Conservation (phyloP, 768 basidiomycete genomes). For the Termitomyces sp. region DNA sequence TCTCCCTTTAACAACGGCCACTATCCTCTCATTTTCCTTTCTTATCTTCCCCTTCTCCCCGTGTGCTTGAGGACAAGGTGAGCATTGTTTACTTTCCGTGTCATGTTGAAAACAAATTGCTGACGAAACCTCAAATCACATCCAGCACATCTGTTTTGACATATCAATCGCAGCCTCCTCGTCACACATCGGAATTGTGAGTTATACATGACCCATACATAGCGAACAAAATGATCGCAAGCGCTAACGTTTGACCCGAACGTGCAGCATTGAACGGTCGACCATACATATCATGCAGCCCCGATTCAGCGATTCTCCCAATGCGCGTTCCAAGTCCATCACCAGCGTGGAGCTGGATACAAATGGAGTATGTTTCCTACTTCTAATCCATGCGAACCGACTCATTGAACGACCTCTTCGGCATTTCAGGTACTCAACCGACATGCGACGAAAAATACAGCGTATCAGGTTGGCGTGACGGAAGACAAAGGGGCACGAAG, state of each 20-base stretch:
- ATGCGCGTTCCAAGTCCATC: conserved; percentile 79
- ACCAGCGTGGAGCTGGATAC: conserved; percentile 76
- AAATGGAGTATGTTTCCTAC: conserved; percentile 51
- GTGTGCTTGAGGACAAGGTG: not conserved
- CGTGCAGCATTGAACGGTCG: not conserved
- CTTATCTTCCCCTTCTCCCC: not conserved
- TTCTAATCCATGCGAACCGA: not conserved
- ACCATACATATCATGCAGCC: conserved; percentile 22
- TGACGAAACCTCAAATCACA: not conserved
- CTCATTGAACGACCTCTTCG: not conserved
- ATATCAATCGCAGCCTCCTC: not conserved
- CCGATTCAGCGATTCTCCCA: conserved; percentile 54
- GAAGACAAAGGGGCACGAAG: conserved; percentile 89
- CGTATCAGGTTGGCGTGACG: conserved; percentile 65
- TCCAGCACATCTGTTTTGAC: not conserved
- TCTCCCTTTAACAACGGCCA: not conserved
- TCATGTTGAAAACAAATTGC: not conserved
- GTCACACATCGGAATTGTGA: not conserved
- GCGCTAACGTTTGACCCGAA: not conserved
- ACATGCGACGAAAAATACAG: conserved; percentile 59
- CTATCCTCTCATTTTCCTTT: not conserved
- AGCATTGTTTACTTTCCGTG: not conserved
- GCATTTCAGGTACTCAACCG: conserved; percentile 59
- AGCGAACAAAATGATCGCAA: not conserved
- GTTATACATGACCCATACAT: not conserved